These are phyloP conservation scores for Lagenidium giganteum DNA, from an alignment of 352 stramenopile species.

Conservation along the genomic window DNA sequence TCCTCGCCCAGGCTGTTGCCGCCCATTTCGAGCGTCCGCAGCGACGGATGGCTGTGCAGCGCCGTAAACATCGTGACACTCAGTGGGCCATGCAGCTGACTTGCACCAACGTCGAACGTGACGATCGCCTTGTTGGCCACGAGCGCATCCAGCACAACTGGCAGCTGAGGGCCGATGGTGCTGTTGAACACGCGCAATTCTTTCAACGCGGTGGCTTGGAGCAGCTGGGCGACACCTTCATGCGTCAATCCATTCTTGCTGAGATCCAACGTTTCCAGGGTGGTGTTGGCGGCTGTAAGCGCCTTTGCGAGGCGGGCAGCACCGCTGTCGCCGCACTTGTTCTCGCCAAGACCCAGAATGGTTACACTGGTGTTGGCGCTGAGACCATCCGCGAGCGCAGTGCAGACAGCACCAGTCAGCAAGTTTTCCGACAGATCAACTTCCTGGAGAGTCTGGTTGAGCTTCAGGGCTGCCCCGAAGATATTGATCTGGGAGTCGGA, in stretches of 20 bases:
- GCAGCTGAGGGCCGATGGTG: constrained; percentile 43
- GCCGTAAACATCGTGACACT: constrained; percentile 57
- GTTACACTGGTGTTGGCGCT: constrained; percentile 37
- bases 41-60: constrained; percentile 52
- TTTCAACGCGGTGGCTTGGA: constrained; percentile 36
- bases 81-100: constrained; percentile 56
- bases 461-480: constrained; percentile 33
- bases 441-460: constrained; percentile 43
- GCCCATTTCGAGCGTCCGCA: constrained; percentile 82
- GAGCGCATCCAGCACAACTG: constrained; percentile 41
- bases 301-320: constrained; percentile 27
- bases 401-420: constrained; percentile 27
- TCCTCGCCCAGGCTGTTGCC: constrained; percentile 73
- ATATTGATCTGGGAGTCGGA: constrained; percentile 30
- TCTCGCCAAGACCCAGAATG: constrained; percentile 48
- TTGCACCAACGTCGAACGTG: constrained; percentile 64
- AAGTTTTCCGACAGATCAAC: constrained; percentile 71
- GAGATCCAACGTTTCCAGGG: constrained; percentile 55
- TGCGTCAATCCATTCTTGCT: constrained; percentile 63
- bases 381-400: constrained; percentile 37
- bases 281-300: constrained; percentile 27
- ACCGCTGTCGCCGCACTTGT: constrained; percentile 50
- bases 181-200: constrained; percentile 81
- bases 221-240: constrained; percentile 33
- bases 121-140: constrained; percentile 47